Percentiles rank a stretch among this genome's conserved stretches.
Conservation (phyloP, 2,329 filamentous ascomycete genomes). For the Pestalotiopsis sp. region DNA sequence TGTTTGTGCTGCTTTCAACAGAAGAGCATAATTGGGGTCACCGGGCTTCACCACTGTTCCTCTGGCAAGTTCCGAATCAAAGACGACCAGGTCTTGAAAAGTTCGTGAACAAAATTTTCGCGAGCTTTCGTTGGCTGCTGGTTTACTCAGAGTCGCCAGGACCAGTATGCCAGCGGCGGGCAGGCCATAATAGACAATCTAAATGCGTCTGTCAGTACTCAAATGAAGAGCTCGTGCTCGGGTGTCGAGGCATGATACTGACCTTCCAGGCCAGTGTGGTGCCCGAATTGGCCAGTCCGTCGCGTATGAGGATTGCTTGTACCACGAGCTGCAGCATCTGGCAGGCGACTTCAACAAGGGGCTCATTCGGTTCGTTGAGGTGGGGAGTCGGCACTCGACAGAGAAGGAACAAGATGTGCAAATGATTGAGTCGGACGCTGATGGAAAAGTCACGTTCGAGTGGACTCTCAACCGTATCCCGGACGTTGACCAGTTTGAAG, state of each 20-base stretch:
- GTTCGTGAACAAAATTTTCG: constrained; percentile 16
- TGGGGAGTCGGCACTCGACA: constrained; percentile 24
- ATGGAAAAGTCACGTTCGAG: constrained; percentile 33
- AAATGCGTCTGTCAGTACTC: constrained; percentile 16
- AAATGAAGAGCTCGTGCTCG: neutral
- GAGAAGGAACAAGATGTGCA: constrained; percentile 35
- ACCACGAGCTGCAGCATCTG: constrained; percentile 32
- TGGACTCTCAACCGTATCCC: constrained; percentile 18
- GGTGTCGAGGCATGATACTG: neutral
- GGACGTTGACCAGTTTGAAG: constrained; percentile 22
- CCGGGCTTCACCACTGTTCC: neutral
- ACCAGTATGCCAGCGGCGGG: constrained; percentile 36
- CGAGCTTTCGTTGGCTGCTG: neutral
- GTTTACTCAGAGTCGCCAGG: constrained; percentile 27
- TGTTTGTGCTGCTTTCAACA: neutral
- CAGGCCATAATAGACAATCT: constrained; percentile 36
- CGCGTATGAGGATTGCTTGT: constrained; percentile 30
- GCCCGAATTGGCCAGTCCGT: constrained; percentile 34
- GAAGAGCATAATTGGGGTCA: neutral
- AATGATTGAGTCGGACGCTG: constrained; percentile 32
- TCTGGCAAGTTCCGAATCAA: neutral
- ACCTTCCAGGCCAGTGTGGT: constrained; percentile 23
- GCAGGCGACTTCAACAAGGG: constrained; percentile 26
- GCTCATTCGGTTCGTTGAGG: constrained; percentile 24
- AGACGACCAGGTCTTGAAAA: constrained; percentile 7